phyloP scores from a whole-genome alignment of 1,284 basidiomycete species.

The Irpex sp. region DNA sequence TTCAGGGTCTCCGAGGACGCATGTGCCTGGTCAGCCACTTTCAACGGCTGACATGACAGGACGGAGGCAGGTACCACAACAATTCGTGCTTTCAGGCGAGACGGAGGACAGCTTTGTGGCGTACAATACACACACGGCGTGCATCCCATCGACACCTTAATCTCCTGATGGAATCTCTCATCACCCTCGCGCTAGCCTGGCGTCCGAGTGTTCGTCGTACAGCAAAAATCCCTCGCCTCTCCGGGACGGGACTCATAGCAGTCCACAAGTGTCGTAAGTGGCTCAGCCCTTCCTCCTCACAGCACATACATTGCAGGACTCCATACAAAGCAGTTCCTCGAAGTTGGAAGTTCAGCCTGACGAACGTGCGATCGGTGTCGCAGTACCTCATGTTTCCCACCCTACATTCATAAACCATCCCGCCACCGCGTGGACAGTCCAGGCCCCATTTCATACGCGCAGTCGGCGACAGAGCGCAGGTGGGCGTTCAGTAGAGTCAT shows the following conservation, averaged over 20 bases:
- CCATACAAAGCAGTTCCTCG: too few relatives aligned
- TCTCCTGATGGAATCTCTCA: background rate
- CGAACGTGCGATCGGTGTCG: too few relatives aligned
- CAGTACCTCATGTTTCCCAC: too few relatives aligned
- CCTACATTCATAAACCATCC: too few relatives aligned
- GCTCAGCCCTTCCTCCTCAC: too few relatives aligned
- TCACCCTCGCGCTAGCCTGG: background rate
- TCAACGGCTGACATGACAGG: background rate
- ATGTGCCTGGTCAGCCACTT: background rate
- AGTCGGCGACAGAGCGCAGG: too few relatives aligned
- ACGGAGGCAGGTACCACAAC: background rate
- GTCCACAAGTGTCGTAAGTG: background rate
- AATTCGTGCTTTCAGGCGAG: background rate
- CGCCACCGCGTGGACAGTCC: too few relatives aligned
- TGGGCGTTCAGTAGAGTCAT: too few relatives aligned
- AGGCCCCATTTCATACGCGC: too few relatives aligned
- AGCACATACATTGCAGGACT: too few relatives aligned
- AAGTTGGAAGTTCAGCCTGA: too few relatives aligned
- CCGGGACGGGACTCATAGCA: background rate
- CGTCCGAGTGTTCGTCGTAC: background rate
- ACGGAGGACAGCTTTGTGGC: background rate
- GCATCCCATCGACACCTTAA: background rate
- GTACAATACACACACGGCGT: background rate
- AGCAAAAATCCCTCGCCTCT: conserved; percentile 1
- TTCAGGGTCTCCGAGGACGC: background rate